Evolutionary conservation across 1,284 basidiomycete genomes (phyloP).

Genomic region (Agaricales sp.): DNA sequence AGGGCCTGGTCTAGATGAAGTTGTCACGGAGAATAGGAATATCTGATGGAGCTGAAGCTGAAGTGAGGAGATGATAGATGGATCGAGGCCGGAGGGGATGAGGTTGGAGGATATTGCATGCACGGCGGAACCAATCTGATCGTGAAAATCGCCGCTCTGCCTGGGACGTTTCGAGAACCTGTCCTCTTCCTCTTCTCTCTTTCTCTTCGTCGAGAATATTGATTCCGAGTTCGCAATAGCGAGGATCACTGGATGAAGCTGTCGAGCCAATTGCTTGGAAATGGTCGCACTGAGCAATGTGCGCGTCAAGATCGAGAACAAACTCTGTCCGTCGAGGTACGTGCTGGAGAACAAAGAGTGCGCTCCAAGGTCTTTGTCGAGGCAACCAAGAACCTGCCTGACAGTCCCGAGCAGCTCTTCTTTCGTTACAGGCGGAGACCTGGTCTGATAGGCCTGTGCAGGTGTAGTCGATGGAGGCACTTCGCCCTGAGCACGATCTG

Average conservation of each 20-base stretch:
- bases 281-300: not conserved
- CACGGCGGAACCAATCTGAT: constrained; percentile 46
- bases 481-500: constrained; percentile 21
- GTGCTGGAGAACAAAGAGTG: not conserved
- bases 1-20: constrained; percentile 39
- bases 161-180: not conserved
- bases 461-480: constrained; percentile 13
- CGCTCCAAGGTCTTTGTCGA: not conserved
- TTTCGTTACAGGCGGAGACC: not conserved
- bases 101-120: constrained; percentile 40
- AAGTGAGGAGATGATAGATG: constrained; percentile 49
- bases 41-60: constrained; percentile 61
- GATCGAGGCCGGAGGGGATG: constrained; percentile 32
- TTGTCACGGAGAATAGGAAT: constrained; percentile 65
- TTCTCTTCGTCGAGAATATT: not conserved
- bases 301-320: not conserved
- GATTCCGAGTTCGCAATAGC: not conserved
- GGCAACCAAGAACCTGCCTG: not conserved
- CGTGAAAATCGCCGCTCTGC: constrained; percentile 27
- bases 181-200: not conserved
- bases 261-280: not conserved
- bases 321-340: not conserved
- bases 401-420: not conserved
- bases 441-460: constrained; percentile 5
- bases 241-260: not conserved